These are phyloP conservation scores for Cantharellus anzutake DNA, from an alignment of 768 basidiomycete genomes.

Conservation along the genomic window DNA sequence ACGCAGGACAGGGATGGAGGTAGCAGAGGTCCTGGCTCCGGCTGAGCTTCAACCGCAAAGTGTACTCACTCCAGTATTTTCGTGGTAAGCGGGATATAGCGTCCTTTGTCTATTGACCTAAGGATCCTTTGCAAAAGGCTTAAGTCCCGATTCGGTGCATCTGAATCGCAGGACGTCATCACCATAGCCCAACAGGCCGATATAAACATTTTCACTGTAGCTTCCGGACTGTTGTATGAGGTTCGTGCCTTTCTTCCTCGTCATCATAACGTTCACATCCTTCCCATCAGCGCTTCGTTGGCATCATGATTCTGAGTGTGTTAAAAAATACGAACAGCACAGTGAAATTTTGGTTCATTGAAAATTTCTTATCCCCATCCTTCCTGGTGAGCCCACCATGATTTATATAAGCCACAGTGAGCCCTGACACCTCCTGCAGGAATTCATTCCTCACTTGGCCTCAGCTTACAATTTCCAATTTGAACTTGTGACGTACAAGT, in stretches of 20 bases:
- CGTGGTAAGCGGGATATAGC: not conserved
- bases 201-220: conserved; percentile 98
- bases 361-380: conserved; percentile 95
- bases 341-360: conserved; percentile 99
- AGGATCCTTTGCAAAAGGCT: not conserved
- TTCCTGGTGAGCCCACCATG: conserved; percentile 46
- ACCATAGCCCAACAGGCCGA: conserved; percentile 34
- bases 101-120: not conserved
- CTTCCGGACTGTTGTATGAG: conserved; percentile 91
- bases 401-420: not conserved
- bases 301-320: conserved; percentile 96
- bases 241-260: conserved; percentile 21
- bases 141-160: conserved; percentile 3
- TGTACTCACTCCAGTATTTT: not conserved
- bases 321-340: conserved; percentile 82
- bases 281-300: conserved; percentile 62
- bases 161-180: not conserved
- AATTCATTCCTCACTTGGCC: conserved; percentile 88
- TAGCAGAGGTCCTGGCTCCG: conserved; percentile 55
- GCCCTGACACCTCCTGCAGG: conserved; percentile 25
- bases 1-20: conserved; percentile 59
- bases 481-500: conserved; percentile 96
- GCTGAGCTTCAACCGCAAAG: conserved; percentile 8
- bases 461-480: conserved; percentile 87
- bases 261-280: no score